Percentiles rank a stretch among this genome's conserved stretches.
phyloP scores from a whole-genome alignment of 2,329 filamentous ascomycete species.

The Phaeomoniella chlamydospora region DNA sequence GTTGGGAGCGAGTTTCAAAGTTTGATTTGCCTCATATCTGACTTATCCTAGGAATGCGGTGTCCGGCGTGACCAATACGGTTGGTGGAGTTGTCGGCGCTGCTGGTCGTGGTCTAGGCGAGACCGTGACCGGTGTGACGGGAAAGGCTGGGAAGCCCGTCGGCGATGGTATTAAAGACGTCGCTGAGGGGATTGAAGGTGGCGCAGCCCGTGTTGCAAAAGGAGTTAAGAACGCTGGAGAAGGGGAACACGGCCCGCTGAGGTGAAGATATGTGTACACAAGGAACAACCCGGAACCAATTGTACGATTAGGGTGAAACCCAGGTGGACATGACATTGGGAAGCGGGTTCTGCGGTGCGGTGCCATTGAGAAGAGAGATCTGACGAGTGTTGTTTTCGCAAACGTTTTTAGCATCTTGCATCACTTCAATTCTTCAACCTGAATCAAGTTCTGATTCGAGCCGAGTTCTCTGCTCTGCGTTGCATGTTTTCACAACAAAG shows the following conservation, averaged over 20 bases:
- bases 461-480: no score
- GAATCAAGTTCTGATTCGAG: no score
- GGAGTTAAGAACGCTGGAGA: slow-evolving; percentile 44
- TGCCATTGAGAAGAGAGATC: no score
- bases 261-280: neutral
- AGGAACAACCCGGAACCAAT: no score
- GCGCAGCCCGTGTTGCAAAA: slow-evolving; percentile 32
- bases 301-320: slow-evolving; percentile 13
- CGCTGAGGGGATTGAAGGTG: slow-evolving; percentile 39
- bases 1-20: no score
- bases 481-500: no score
- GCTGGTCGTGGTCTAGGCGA: slow-evolving; percentile 42
- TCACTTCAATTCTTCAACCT: no score
- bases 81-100: slow-evolving; percentile 40
- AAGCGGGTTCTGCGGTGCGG: no score
- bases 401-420: no score
- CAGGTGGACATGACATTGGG: no score
- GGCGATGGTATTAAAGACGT: slow-evolving; percentile 40
- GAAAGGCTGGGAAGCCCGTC: slow-evolving; percentile 37
- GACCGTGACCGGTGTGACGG: slow-evolving; percentile 39
- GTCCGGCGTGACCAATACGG: slow-evolving; percentile 38
- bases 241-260: slow-evolving; percentile 21
- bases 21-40: no score
- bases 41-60: slow-evolving; percentile 25
- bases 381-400: no score